Evolutionary conservation across 2,329 filamentous ascomycete species (phyloP), one percentile per base, ranked within the genome.

Genomic region (Cylindrodendrum hubeiense): DNA sequence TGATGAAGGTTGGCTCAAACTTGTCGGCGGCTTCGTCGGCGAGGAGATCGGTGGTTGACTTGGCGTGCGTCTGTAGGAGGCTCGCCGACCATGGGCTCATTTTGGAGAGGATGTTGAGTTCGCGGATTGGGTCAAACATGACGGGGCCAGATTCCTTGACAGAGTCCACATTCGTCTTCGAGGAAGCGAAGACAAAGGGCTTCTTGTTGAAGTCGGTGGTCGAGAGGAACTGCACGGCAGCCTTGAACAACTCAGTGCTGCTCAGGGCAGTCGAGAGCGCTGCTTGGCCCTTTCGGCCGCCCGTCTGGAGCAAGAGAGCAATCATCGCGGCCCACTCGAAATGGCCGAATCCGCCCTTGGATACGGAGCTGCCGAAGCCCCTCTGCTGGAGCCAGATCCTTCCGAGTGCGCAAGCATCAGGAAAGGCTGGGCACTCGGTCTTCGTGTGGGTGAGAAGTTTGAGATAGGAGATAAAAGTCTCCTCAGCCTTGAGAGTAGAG

Each of bases 211-310:
- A 83, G 74, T 97, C 91, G 39, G 88, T 91, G 2, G 88, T 87
- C 1, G 92, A 90, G 19, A 99, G 83, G 71, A 95, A 96, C 76
- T 98, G 95, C n/a, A 99, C 83, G 1, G 91, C 90, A 3, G 94
- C 95, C 80, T 98, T 98, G 86, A 99, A 98, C 47, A 98, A 86
- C 79, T 98, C 95, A 24, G 95, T 96, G 79, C 92, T 92, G 81
- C 92, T 97, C 73, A 97, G 92, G 8, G 93, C 93, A 5, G 89
- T 85, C 6, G 94, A 94, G 17, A 98, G 85, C 6, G 93, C 82
- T 2, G 91, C 86, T 68, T 90, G 87, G 2, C 92, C 92, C 65
- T 90, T 91, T 7, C 89, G 87, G 7, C 90, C 91, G 26, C 93
- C 93, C n/a, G 88, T 89, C 77, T 94, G 90, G 44, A 98, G 84